Evolutionary conservation across 192 early-diverging fungal species (phyloP).

Genomic region (Geosiphon pyriformis): DNA sequence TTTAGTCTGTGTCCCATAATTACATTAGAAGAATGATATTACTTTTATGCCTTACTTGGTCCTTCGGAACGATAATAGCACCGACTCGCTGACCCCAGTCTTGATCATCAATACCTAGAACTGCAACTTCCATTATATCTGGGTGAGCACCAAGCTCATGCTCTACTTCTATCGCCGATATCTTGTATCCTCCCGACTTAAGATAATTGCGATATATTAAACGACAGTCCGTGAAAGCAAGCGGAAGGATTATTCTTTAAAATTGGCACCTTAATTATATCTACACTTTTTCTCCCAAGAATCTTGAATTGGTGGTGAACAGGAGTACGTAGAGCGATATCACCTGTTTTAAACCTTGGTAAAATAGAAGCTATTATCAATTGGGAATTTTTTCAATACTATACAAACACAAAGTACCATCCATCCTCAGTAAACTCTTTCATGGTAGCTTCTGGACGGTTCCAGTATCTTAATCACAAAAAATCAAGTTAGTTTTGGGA

Average conservation of each 20-base stretch:
- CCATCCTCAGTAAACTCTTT: constrained; percentile 67
- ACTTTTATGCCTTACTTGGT: constrained; percentile 12
- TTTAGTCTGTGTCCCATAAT: not conserved
- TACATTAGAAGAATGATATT: not conserved
- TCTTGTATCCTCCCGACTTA: constrained; percentile 77
- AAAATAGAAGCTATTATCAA: not conserved
- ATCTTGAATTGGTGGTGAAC: constrained; percentile 61
- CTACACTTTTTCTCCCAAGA: constrained; percentile 72
- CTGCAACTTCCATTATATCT: constrained; percentile 61
- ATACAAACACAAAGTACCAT: constrained; percentile 42
- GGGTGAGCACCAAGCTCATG: constrained; percentile 63
- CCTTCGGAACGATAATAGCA: constrained; percentile 54
- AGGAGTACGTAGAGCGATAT: constrained; percentile 55
- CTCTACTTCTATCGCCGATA: constrained; percentile 81
- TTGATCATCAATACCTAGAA: constrained; percentile 65
- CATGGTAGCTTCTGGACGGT: constrained; percentile 62
- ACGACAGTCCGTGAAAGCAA: not conserved
- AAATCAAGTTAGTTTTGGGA: not conserved
- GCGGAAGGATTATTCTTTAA: not conserved
- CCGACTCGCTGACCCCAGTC: constrained; percentile 76
- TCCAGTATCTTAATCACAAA: constrained; percentile 52
- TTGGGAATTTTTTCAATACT: not conserved
- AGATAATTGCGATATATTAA: not conserved
- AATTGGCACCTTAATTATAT: constrained; percentile 71
- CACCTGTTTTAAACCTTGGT: constrained; percentile 69